Evolutionary conservation across 495 filamentous ascomycete species (phyloP), one percentile per base, ranked within the genome.

Genomic region (Hypomontagnella monticulosa): DNA sequence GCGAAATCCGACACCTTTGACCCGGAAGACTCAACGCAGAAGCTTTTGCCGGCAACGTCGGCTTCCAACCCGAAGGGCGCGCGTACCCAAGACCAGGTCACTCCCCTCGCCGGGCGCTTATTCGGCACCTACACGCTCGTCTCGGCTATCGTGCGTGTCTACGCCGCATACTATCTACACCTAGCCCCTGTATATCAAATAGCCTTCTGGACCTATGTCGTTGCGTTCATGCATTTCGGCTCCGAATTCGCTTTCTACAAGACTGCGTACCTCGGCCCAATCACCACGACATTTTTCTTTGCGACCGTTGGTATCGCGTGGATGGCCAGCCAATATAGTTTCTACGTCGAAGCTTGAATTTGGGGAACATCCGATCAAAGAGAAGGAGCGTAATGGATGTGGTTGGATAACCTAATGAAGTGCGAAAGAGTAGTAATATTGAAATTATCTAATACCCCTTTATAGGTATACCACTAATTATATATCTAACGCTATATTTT

Each of bases 41-140:
- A 78, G 57, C 65, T 80, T 73, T 79, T 83, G 57, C 78, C 75
- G 32, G 75, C 76, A 2, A 79, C 81, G 52, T 36, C 80, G 15
- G 9, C 54, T 12, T 43, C 48, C 32, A 81, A 81, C 53, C 76
- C 80, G 71, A 79, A 80, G 63, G 69, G 75, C 76, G 51, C 78
- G 62, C 74, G 84, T 76, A 75, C 77, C 15, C 74, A 73, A 63
- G 80, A 83, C 66, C 81, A 86, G 64, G 86, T 88, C 18, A 92
- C 89, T 3, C 81, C 88, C 4, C 86, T 97, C 34, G 89, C 89
- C 19, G 87, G 90, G 4, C 89, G 95, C 51, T 85, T 91, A 8
- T 97, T 98, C 73, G 96, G 92, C 40, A 96, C 92, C 57, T 99
- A 93, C 87, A 97, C 93, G 0, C 83, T 94, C 63, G 74, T 97